Conservation (phyloP, 2,329 filamentous ascomycete species). For the Didymella arachidicola region DNA sequence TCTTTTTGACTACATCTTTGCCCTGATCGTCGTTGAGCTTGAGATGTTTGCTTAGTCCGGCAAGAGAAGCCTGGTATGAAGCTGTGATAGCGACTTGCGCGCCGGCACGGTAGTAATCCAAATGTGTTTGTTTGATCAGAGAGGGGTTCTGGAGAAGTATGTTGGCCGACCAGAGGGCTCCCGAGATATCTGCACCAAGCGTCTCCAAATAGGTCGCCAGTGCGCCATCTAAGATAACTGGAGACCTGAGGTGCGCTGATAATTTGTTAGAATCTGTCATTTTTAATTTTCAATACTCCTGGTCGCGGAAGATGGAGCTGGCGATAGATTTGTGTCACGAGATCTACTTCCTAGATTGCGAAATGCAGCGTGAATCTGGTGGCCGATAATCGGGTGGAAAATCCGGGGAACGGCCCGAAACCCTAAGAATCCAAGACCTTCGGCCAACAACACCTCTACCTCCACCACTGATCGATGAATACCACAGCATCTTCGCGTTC, state of each 20-base stretch:
- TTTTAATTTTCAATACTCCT: neutral
- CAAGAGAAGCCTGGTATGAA: conserved; percentile 57
- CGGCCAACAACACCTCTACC: neutral
- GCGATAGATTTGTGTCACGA: neutral
- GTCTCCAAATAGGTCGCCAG: conserved; percentile 58
- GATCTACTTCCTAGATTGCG: neutral
- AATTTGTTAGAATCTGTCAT: conserved; percentile 17
- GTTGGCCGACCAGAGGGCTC: conserved; percentile 57
- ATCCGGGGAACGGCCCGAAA: conserved; percentile 20
- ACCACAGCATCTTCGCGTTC: conserved; percentile 1
- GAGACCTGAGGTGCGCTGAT: conserved; percentile 32
- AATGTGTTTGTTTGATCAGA: conserved; percentile 54
- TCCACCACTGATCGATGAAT: neutral
- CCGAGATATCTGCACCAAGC: conserved; percentile 54
- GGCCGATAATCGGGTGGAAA: conserved; percentile 18
- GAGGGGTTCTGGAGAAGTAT: conserved; percentile 51
- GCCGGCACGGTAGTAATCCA: conserved; percentile 55
- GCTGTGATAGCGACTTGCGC: conserved; percentile 59
- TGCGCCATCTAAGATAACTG: conserved; percentile 56
- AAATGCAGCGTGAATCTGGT: conserved; percentile 4
- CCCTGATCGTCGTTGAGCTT: conserved; percentile 44
- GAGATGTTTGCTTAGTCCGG: conserved; percentile 52
- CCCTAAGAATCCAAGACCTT: neutral
- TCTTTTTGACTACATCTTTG: conserved; percentile 49
- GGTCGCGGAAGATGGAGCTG: neutral